phyloP scores from a whole-genome alignment of 1,284 basidiomycete species.

The Microbotryum intermedium region DNA sequence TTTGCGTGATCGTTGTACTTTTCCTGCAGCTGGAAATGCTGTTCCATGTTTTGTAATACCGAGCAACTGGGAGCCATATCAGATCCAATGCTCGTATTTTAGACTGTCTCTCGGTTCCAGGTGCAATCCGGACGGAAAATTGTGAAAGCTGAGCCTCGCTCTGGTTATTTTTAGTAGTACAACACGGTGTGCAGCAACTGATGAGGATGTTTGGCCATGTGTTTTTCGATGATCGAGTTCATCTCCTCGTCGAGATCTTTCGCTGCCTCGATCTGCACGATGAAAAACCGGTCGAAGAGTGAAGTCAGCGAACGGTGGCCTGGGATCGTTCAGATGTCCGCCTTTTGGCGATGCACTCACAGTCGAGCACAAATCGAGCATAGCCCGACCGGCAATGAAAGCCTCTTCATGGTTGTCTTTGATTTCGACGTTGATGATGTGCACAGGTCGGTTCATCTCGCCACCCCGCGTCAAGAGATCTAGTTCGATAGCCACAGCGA shows the following conservation, averaged over 20 bases:
- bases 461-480: constrained; percentile 82
- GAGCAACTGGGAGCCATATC: no score
- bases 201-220: constrained; percentile 86
- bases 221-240: constrained; percentile 67
- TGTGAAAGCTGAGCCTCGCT: no score
- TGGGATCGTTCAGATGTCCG: constrained; percentile 21
- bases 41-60: no score
- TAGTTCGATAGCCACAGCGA: constrained; percentile 41
- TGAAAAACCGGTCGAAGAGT: background rate
- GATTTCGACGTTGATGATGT: constrained; percentile 97
- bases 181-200: constrained; percentile 81
- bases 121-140: no score
- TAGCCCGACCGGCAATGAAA: constrained; percentile 85
- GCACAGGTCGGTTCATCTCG: constrained; percentile 86
- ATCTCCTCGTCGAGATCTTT: constrained; percentile 87
- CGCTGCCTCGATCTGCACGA: constrained; percentile 66
- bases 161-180: constrained; percentile 56
- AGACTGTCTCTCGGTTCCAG: no score
- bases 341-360: constrained; percentile 52
- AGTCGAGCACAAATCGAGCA: constrained; percentile 81
- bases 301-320: constrained; percentile 4
- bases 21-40: no score
- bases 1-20: no score
- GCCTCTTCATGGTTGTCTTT: constrained; percentile 99
- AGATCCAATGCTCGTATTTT: no score